Evolutionary conservation across 2,329 filamentous ascomycete genomes (phyloP).

Genomic region (Hypoxylon sp.): DNA sequence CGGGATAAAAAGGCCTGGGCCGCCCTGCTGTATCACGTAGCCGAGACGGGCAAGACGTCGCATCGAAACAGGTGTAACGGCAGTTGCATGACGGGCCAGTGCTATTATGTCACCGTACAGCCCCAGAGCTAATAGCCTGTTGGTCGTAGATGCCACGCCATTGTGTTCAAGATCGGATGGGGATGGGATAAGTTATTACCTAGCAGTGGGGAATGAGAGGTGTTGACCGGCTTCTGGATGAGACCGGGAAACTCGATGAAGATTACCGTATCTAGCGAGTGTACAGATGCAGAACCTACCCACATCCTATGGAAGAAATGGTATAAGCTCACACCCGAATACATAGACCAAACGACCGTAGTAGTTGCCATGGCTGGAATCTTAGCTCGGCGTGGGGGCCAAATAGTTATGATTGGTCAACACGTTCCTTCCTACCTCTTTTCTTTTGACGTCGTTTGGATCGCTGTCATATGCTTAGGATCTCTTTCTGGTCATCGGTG

Average conservation of each 20-base stretch:
- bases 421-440: slow-evolving; percentile 16
- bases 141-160: slow-evolving; percentile 18
- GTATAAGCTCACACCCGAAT: slow-evolving; percentile 7
- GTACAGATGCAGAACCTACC: slow-evolving; percentile 4
- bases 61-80: slow-evolving; percentile 23
- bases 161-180: slow-evolving; percentile 4
- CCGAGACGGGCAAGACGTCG: slow-evolving; percentile 1
- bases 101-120: slow-evolving; percentile 35
- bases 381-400: slow-evolving; percentile 33
- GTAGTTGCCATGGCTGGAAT: not conserved
- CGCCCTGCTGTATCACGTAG: slow-evolving; percentile 11
- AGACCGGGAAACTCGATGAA: not conserved
- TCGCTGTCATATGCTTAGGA: not conserved
- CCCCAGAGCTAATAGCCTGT: slow-evolving; percentile 13
- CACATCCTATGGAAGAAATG: too few species aligned
- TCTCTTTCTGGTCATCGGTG: not conserved
- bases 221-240: not conserved
- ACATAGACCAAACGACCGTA: slow-evolving; percentile 9
- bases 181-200: not conserved
- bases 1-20: slow-evolving; percentile 6
- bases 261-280: slow-evolving; percentile 1
- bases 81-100: slow-evolving; percentile 29
- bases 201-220: not conserved
- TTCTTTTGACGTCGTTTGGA: slow-evolving; percentile 17
- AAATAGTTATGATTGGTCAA: slow-evolving; percentile 16